Conservation (phyloP, 179 eudicot species). For the Gypsophila paniculata region DNA sequence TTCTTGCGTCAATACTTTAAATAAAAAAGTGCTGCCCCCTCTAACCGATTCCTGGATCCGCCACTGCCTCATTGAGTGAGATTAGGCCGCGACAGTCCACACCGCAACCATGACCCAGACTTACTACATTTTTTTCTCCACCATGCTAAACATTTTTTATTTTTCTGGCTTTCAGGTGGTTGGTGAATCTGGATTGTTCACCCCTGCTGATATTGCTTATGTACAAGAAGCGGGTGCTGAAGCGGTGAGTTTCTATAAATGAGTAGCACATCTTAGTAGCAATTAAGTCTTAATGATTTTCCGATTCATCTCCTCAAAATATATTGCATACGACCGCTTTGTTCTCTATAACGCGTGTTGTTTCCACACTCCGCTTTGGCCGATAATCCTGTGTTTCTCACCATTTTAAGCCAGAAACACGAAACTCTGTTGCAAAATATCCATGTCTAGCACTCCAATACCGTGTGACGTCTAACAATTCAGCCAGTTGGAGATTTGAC, state of each 20-base stretch:
- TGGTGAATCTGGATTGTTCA: conserved; percentile 93
- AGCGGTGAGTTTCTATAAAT: conserved; percentile 50
- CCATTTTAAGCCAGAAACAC: background rate
- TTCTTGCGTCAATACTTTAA: too few species aligned
- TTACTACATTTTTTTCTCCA: background rate
- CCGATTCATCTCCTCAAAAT: background rate
- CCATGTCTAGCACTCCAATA: background rate
- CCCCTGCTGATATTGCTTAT: conserved; percentile 78
- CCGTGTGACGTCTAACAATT: background rate
- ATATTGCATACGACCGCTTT: background rate
- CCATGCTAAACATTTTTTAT: conserved; percentile 14
- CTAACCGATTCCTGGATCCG: too few species aligned
- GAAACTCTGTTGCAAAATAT: background rate
- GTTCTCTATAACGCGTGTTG: too few species aligned
- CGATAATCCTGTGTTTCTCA: background rate
- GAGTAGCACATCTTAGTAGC: background rate
- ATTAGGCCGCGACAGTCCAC: too few species aligned
- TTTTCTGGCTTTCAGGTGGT: conserved; percentile 58
- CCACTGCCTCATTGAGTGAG: too few species aligned
- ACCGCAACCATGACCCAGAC: background rate
- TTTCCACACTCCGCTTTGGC: too few species aligned
- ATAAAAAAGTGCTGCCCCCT: too few species aligned
- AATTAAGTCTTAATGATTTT: background rate
- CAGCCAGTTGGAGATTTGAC: too few species aligned
- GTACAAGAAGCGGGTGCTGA: conserved; percentile 91